Evolutionary conservation across 2,329 filamentous ascomycete species (phyloP), one percentile per base, ranked within the genome.

Genomic region (Arthroderma uncinatum): DNA sequence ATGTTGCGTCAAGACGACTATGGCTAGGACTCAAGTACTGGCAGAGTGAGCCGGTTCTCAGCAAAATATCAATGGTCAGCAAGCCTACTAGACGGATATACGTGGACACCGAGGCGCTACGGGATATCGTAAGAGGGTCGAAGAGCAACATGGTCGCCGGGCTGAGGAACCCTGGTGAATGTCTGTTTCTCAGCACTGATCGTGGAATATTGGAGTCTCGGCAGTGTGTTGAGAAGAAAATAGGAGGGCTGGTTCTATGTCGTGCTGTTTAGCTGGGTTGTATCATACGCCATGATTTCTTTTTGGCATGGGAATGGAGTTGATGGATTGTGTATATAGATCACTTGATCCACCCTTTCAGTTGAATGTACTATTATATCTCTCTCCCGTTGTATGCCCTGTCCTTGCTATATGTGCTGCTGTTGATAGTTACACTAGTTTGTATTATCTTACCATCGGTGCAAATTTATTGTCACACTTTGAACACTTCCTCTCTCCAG

Each of bases 11-110:
- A 39, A 80, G 88, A 68, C 79, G 91, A 59, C 75, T 96, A 63
- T 96, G 91, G 91, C 73, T 96, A 10, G 89, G 89, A 0, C 76
- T 95, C 66, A 95, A 95, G 76, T 95, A 95, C 79, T 88, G 82
- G 82, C 83, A 90, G 64, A 86, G 86, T 67, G 78, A 84, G 71
- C 89, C 91, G 4, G 89, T 95, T 21, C 74, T 96, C 63, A 78
- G 77, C 61, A 79, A 82, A 62, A 79, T 92, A 66, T 71, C 73
- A 53, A 70, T 86, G 67, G 76, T 95, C 59, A 86, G 81, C 66
- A 92, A 85, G 71, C 86, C 89, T 8, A 91, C 82, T 65, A 79
- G 89, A 62, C 73, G 82, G 64, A 80, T 94, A 68, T 86, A 79
- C 64, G 77, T 89, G 60, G 78, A 82, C 54, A 77, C 85, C 23